Evolutionary conservation across 2,329 filamentous ascomycete genomes (phyloP).

Genomic region (Alternaria atra): DNA sequence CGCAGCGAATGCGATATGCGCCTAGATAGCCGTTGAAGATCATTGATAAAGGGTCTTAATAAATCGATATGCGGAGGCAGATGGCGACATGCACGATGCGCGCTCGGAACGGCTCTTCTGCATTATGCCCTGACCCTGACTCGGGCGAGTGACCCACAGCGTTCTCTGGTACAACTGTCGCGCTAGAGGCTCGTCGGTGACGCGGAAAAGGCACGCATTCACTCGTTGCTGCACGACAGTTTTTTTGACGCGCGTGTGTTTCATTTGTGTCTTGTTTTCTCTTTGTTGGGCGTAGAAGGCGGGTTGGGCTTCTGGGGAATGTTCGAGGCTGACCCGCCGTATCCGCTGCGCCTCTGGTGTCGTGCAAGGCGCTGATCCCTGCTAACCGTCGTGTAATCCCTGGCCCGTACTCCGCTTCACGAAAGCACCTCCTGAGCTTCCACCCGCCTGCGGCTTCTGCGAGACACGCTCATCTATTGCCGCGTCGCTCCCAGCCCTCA

Average conservation of each 20-base stretch:
- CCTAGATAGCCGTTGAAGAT: conserved; percentile 4
- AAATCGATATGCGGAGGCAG: conserved; percentile 1
- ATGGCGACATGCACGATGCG: conserved; percentile 8
- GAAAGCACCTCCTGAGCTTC: conserved; percentile 43
- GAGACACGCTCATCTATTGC: conserved; percentile 25
- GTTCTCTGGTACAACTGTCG: conserved; percentile 18
- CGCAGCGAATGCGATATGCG: not conserved
- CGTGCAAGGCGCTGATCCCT: conserved; percentile 23
- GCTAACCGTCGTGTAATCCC: conserved; percentile 27
- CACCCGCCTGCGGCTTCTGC: conserved; percentile 28
- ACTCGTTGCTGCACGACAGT: not conserved
- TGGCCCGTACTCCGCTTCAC: conserved; percentile 34
- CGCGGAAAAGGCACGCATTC: not conserved
- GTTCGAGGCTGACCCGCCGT: conserved; percentile 7
- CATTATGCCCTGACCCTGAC: conserved; percentile 18
- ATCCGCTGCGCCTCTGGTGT: conserved; percentile 24
- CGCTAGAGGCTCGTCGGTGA: conserved; percentile 13
- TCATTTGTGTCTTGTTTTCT: not conserved
- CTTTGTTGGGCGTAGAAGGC: not conserved
- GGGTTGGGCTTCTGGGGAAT: not conserved
- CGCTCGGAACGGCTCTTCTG: conserved; percentile 10
- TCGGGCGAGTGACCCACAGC: conserved; percentile 22
- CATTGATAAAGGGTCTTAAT: not conserved
- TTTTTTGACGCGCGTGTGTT: not conserved
- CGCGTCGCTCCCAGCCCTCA: conserved; percentile 25